Conservation (phyloP, 1,139 yeast species). For the Waltiozyma sp. region DNA sequence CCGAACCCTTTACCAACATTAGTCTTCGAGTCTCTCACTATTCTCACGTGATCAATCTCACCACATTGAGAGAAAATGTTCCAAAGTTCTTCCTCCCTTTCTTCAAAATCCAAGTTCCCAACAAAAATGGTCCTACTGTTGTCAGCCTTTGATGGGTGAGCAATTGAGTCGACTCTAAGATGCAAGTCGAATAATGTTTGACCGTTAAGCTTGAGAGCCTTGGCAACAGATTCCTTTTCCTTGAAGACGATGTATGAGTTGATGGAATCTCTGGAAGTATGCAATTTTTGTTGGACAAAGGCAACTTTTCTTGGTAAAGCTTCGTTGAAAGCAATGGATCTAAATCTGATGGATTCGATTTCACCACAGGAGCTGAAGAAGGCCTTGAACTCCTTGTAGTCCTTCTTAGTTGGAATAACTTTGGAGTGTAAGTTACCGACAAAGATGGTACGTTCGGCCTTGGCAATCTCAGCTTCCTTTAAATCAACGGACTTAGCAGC, state of each 20-base stretch:
- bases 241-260: constrained; percentile 82
- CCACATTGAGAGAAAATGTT: constrained; percentile 62
- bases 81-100: constrained; percentile 85
- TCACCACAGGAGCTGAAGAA: constrained; percentile 47
- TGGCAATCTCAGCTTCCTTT: constrained; percentile 62
- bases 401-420: constrained; percentile 54
- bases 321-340: constrained; percentile 87
- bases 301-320: constrained; percentile 90
- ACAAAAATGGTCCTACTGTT: constrained; percentile 79
- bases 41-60: constrained; percentile 76
- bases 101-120: constrained; percentile 91
- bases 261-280: constrained; percentile 65
- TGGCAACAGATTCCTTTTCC: constrained; percentile 38
- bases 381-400: constrained; percentile 53
- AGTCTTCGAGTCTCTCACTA: constrained; percentile 85
- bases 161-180: constrained; percentile 80
- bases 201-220: constrained; percentile 52
- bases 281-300: constrained; percentile 69
- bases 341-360: constrained; percentile 69
- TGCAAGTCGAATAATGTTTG: constrained; percentile 60
- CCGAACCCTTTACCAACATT: constrained; percentile 97
- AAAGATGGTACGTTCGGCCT: constrained; percentile 82
- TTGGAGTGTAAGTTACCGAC: constrained; percentile 72
- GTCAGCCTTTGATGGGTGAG: constrained; percentile 84
- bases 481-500: constrained; percentile 27